A percentile compares a stretch with the other conserved stretches of the same genome.
Conservation (phyloP, 345 rosid species). For the Crucihimalaya himalaica region DNA sequence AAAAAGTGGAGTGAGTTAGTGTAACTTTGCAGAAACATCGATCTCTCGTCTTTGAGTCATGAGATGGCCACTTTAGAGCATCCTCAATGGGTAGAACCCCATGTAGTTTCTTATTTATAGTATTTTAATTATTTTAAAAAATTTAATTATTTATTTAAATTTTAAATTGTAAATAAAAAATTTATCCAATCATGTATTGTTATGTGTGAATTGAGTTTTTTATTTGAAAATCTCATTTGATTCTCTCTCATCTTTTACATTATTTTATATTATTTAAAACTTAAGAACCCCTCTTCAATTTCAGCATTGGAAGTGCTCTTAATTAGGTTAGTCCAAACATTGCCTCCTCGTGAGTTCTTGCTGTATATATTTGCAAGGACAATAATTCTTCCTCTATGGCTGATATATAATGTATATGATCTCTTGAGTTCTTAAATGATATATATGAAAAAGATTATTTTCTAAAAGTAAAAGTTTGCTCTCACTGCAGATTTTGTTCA, state of each 20-base stretch:
- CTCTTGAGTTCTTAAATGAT: background rate
- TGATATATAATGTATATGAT: background rate
- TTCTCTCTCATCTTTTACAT: too few relatives aligned
- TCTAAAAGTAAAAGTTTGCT: background rate
- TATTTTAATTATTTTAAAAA: too few relatives aligned
- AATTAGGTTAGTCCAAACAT: constrained; percentile 23
- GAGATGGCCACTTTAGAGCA: constrained; percentile 15
- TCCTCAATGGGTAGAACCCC: too few relatives aligned
- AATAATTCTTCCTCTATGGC: constrained; percentile 12
- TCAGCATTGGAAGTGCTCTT: too few relatives aligned
- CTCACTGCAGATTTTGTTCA: background rate
- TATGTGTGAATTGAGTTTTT: too few relatives aligned
- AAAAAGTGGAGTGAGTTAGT: constrained; percentile 9
- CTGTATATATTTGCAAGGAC: constrained; percentile 26
- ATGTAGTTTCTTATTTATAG: too few relatives aligned
- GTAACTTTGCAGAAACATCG: constrained; percentile 19
- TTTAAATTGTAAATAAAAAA: too few relatives aligned
- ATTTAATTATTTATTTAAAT: too few relatives aligned
- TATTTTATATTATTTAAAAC: too few relatives aligned
- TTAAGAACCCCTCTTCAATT: too few relatives aligned
- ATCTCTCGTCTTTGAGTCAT: constrained; percentile 15
- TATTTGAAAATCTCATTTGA: too few relatives aligned
- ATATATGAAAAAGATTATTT: background rate
- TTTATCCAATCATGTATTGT: too few relatives aligned
- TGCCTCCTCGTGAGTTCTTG: constrained; percentile 31